A percentile compares a stretch with the other conserved stretches of the same genome.
Conservation (phyloP, 2,329 filamentous ascomycete genomes). For the Diaporthe destruens region DNA sequence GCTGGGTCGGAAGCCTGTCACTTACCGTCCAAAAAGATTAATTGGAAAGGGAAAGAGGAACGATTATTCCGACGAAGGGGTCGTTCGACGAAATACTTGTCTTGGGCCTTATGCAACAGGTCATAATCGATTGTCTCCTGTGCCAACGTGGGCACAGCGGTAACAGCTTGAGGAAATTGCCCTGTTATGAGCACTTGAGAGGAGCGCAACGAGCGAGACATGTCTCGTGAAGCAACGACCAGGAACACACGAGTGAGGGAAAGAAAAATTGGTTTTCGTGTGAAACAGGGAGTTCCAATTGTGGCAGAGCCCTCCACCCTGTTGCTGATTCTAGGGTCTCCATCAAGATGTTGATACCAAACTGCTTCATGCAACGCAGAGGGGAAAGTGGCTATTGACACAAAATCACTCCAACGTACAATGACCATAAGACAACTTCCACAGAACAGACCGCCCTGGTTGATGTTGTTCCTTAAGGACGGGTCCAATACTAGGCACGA, state of each 20-base stretch:
- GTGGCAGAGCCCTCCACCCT: conserved; percentile 26
- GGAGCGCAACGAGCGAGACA: neutral
- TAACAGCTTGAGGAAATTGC: neutral
- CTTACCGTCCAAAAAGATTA: neutral
- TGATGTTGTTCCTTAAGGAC: conserved; percentile 19
- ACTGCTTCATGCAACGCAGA: conserved; percentile 1
- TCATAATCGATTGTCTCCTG: neutral
- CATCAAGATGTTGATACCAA: conserved; percentile 10
- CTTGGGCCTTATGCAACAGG: neutral
- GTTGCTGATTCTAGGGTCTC: conserved; percentile 33
- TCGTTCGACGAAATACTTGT: conserved; percentile 2
- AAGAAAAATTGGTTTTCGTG: conserved; percentile 28
- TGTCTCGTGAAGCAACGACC: conserved; percentile 8
- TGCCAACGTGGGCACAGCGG: conserved; percentile 19
- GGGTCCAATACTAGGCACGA: conserved; percentile 36
- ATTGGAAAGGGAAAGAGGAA: neutral
- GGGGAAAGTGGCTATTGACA: conserved; percentile 4
- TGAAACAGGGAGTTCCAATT: conserved; percentile 1
- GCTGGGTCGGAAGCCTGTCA: neutral
- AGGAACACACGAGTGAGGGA: neutral
- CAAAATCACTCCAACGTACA: neutral
- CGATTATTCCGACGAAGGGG: neutral
- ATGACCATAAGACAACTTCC: conserved; percentile 3
- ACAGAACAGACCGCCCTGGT: conserved; percentile 1
- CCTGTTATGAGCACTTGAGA: conserved; percentile 18